Percentiles rank a stretch among this genome's conserved stretches.
Conservation (phyloP, 1,139 yeast genomes). For the Kluyveromyces sp. region DNA sequence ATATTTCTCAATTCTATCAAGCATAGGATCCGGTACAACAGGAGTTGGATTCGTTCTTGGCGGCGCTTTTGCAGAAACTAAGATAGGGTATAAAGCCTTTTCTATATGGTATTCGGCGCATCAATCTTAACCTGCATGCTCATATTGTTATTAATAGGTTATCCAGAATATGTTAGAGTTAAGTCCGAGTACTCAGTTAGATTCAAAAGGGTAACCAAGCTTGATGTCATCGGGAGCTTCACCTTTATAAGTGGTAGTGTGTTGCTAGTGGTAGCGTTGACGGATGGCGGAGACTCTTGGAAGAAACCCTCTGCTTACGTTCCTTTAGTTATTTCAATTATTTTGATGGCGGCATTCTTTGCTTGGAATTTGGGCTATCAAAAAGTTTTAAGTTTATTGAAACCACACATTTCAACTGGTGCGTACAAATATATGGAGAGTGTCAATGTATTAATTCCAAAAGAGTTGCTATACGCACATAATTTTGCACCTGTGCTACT, state of each 20-base stretch:
- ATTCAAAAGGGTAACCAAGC: constrained; percentile 9
- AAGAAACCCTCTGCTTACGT: constrained; percentile 25
- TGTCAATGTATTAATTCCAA: constrained; percentile 16
- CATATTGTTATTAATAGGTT: background rate
- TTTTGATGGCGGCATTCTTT: constrained; percentile 9
- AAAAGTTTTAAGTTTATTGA: background rate
- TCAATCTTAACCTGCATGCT: background rate
- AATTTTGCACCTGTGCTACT: constrained; percentile 15
- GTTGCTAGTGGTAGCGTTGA: constrained; percentile 30
- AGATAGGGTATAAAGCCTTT: constrained; percentile 31
- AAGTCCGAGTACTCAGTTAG: constrained; percentile 12
- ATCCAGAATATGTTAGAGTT: constrained; percentile 7
- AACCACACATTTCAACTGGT: constrained; percentile 2
- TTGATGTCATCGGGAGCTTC: constrained; percentile 28
- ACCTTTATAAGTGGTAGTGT: constrained; percentile 26
- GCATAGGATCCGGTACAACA: constrained; percentile 23
- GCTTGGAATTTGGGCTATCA: constrained; percentile 13
- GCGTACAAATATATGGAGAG: constrained; percentile 11
- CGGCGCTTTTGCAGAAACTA: constrained; percentile 31
- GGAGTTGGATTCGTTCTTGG: constrained; percentile 33
- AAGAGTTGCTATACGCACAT: constrained; percentile 13
- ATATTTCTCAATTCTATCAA: constrained; percentile 24
- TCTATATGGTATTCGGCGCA: constrained; percentile 27
- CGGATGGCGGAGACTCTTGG: constrained; percentile 33
- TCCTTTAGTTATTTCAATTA: constrained; percentile 20